Base-by-base conservation (phyloP, 176 grass and related monocot genomes). In the Carex kokanica region DNA sequence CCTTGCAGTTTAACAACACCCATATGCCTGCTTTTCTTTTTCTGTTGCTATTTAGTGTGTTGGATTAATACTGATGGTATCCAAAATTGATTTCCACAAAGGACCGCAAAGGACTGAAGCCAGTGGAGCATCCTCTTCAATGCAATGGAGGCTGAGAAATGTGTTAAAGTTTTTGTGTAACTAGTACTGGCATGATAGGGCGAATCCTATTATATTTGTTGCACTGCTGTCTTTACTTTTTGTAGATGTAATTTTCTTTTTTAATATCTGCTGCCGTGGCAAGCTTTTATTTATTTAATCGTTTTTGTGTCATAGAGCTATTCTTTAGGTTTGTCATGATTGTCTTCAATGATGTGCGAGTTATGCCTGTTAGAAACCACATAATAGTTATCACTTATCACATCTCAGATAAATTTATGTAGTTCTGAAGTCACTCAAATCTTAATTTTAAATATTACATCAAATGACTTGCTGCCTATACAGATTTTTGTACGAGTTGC, bases 31-130 rank as follows among this genome's bases (percentile, higher is more conserved):
- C 15, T 67, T 15, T 16, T 67, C 5, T 67, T 16, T 67, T 17
- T 67, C 15, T 32, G 64, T 67, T 67, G 31, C 64, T 67, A 8
- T 67, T 16, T 67, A 16, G 29, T 36, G 29, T 14, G 4, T 25
- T 74, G 43, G 8, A 23, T 49, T 25, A 43, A 24, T 74, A 53
- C 11, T 27, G 21, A 53, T 51, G 15, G 43, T 29, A 49, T 75
- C 4, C 0, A 9, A 16, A 54, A 25, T 29, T 43, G 17, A 17
- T 71, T 43, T 54, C 21, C 79, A 82, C n/a, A n/a, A n/a, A n/a
- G 79, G 79, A 49, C 79, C 43, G 43, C n/a, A 65, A 31, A 82
- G 60, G 79, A 82, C 43, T 82, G 60, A 82, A 82, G 60, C 79
- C 79, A 45, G 60, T 23, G 59, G 40, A 66, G 59, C 79, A 82